Base-by-base conservation (phyloP, 768 basidiomycete genomes). In the Melanogaster broomeanus region DNA sequence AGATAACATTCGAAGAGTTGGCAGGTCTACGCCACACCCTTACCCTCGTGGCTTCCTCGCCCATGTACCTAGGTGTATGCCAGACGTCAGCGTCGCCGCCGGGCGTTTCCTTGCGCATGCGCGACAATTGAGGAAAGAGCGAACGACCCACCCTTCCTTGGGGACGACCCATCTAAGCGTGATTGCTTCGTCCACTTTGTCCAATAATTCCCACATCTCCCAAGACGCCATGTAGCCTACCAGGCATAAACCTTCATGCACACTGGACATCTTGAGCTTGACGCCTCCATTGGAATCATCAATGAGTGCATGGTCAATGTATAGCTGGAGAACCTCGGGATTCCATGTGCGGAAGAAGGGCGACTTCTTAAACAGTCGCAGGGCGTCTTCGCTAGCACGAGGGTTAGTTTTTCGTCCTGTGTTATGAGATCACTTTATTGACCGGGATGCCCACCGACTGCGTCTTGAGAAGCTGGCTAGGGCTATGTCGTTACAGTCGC, bases 311-410 rank as follows among this genome's bases (percentile, higher is more conserved):
- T 81, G 75, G 25, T 85, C 76, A 48, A 88, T 68, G 61, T 91
- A 92, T 18, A 73, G 49, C 34, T 74, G 68, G 24, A 93, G 73
- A 4, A 80, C 82, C 0, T 74, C 77, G 0, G 82, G 80, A 61
- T 91, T 76, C 91, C 90, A 93, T 2, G 75, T 69, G 3, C 61
- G 57, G 66, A 93, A 94, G 76, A 92, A 93, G 0, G 84, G 77
- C 27, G 72, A 79, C 46, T 72, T 67, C 45, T 62, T 54, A 61
- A 91, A 79, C 7, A 68, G 57, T 9, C 57, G 61, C 6, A 76
- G 61, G 1, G 88, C 91, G 51, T 85, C 87, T 35, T 84, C 79
- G 38, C 89, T 87, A 12, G 18, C 21, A 6, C 4, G 19, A 30
- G 27, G 15, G n/a, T n/a, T 59, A 24, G 51, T 7, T 25, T 12